These are phyloP conservation scores for Diaporthe sp. DNA, from an alignment of 2,329 filamentous ascomycete species.

Conservation along the genomic window DNA sequence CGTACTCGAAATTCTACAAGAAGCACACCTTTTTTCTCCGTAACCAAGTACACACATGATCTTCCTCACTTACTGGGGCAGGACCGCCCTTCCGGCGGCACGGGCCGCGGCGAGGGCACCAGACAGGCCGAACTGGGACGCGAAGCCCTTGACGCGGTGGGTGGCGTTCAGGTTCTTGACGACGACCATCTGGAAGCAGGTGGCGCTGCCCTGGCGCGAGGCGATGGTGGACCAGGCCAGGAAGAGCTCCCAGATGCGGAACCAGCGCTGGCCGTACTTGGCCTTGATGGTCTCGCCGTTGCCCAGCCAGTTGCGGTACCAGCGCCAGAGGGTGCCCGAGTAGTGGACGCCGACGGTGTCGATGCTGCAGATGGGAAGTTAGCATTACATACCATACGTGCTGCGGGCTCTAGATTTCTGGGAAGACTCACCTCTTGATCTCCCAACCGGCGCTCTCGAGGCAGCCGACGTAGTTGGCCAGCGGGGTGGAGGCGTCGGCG, in stretches of 20 bases:
- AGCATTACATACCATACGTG: no score
- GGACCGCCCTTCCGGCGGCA: slow-evolving; percentile 45
- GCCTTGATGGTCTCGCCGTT: slow-evolving; percentile 93
- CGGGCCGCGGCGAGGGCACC: slow-evolving; percentile 66
- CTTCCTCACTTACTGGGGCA: slow-evolving; percentile 23
- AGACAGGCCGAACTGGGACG: slow-evolving; percentile 76
- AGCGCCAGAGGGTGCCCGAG: slow-evolving; percentile 95
- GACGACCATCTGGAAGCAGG: slow-evolving; percentile 87
- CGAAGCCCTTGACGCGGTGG: slow-evolving; percentile 83
- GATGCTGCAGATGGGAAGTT: slow-evolving; percentile 57
- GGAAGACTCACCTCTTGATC: slow-evolving; percentile 77
- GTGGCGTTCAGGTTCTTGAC: slow-evolving; percentile 93
- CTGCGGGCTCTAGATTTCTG: no score
- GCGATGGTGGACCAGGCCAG: slow-evolving; percentile 87
- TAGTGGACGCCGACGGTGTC: slow-evolving; percentile 98
- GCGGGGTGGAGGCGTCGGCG: slow-evolving; percentile 92
- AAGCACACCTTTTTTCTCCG: neutral
- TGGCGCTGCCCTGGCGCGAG: slow-evolving; percentile 85
- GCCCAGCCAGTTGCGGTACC: slow-evolving; percentile 98
- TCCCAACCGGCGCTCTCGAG: slow-evolving; percentile 91
- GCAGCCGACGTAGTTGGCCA: slow-evolving; percentile 87
- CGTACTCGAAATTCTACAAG: neutral
- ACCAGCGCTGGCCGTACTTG: slow-evolving; percentile 97
- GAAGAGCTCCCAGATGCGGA: slow-evolving; percentile 94
- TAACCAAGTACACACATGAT: neutral